A percentile compares a stretch with the other conserved stretches of the same genome.
Evolutionary conservation across 176 grass and related monocot species (phyloP).

Genomic region (Echinochloa phyllopogon): DNA sequence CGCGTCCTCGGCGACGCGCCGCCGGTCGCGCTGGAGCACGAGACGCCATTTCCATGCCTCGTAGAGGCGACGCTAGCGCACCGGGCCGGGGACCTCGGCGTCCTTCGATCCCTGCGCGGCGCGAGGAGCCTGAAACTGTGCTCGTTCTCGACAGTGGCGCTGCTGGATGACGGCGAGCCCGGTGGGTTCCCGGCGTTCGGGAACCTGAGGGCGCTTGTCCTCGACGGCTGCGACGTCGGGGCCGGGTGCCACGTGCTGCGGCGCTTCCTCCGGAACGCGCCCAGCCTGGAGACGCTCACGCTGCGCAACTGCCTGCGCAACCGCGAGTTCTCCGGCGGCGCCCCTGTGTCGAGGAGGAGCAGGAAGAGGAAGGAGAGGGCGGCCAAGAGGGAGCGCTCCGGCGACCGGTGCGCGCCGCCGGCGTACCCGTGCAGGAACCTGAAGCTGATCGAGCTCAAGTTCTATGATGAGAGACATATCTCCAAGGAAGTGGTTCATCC

Average conservation of each 20-base stretch:
- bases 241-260: background rate
- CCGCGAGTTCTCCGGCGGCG: background rate
- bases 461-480: background rate
- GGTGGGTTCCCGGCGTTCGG: constrained; percentile 6
- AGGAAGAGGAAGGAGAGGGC: background rate
- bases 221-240: constrained; percentile 31
- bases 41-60: constrained; percentile 3
- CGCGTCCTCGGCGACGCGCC: background rate
- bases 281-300: constrained; percentile 34
- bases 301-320: constrained; percentile 28
- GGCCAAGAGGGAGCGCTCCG: background rate
- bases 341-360: background rate
- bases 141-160: background rate
- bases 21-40: background rate
- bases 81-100: background rate
- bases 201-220: constrained; percentile 19
- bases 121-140: background rate
- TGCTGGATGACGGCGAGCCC: background rate
- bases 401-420: background rate
- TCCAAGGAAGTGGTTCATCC: background rate
- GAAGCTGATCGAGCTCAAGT: background rate
- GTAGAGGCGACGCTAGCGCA: background rate
- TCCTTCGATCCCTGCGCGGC: background rate
- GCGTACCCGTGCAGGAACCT: background rate
- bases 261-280: constrained; percentile 11